These are phyloP conservation scores for Sporisorium iseilematis-ciliati DNA, from an alignment of 1,284 basidiomycete genomes.

Conservation along the genomic window DNA sequence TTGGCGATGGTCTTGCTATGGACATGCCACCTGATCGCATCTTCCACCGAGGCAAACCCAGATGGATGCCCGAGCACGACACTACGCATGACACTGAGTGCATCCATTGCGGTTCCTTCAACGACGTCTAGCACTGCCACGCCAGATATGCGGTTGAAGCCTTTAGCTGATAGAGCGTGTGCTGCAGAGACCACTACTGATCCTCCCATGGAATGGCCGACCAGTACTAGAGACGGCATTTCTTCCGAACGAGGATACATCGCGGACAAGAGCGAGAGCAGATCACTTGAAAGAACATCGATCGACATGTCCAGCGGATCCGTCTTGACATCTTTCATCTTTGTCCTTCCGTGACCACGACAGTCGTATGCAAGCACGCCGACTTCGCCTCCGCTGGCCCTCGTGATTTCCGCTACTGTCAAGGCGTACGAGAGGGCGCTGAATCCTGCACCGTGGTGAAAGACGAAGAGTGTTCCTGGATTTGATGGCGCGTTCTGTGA, in stretches of 20 bases:
- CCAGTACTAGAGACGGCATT: conserved; percentile 58
- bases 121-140: conserved; percentile 94
- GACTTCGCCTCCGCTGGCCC: conserved; percentile 78
- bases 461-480: conserved; percentile 80
- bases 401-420: conserved; percentile 81
- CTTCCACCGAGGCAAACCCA: conserved; percentile 83
- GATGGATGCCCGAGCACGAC: conserved; percentile 87
- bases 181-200: conserved; percentile 55
- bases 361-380: conserved; percentile 88
- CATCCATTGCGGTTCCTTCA: conserved; percentile 95
- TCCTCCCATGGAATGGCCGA: conserved; percentile 71
- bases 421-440: conserved; percentile 89
- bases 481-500: conserved; percentile 43
- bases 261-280: conserved; percentile 40
- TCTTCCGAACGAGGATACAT: conserved; percentile 45
- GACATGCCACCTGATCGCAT: conserved; percentile 94
- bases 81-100: conserved; percentile 87
- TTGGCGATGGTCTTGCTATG: conserved; percentile 65
- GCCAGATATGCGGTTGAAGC: conserved; percentile 75
- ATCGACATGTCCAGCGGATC: conserved; percentile 60
- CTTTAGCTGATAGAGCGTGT: conserved; percentile 38
- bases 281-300: conserved; percentile 50
- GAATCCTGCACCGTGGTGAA: conserved; percentile 95
- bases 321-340: conserved; percentile 2
- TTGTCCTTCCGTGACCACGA: conserved; percentile 80